Conservation (phyloP, 78 protist species). For the Chrysochromulina parva region DNA sequence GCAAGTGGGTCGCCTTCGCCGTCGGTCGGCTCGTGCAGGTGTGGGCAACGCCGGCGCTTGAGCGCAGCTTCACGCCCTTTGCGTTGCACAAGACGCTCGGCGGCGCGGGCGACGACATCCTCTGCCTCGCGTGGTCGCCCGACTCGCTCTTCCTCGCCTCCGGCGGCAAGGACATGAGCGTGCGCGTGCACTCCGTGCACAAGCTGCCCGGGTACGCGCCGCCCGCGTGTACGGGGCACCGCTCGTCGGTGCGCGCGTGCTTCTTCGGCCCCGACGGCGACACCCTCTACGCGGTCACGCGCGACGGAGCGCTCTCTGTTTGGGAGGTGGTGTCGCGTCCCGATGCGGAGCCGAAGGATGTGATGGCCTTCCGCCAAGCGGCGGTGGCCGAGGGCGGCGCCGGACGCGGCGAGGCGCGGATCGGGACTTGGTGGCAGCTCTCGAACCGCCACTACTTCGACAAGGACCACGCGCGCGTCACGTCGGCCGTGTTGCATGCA, state of each 20-base stretch:
- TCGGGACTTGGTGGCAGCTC: background rate
- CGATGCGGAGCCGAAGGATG: background rate
- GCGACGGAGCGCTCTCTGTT: constrained; percentile 27
- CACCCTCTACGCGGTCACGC: constrained; percentile 20
- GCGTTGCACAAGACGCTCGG: background rate
- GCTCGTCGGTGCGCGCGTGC: background rate
- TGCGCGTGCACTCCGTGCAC: background rate
- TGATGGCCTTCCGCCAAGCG: background rate
- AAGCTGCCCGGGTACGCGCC: background rate
- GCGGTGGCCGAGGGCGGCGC: background rate
- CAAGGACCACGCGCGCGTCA: background rate
- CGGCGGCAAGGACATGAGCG: background rate
- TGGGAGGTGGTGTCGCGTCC: constrained; percentile 5
- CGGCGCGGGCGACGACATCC: constrained; percentile 47
- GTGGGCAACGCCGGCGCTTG: constrained; percentile 34
- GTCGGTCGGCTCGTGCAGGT: constrained; percentile 34
- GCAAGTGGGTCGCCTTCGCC: constrained; percentile 34
- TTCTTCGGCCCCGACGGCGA: background rate
- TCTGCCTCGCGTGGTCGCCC: constrained; percentile 25
- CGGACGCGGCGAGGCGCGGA: background rate
- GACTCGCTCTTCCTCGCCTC: constrained; percentile 24
- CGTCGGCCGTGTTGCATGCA: background rate
- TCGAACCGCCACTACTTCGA: background rate
- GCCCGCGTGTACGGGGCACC: constrained; percentile 12
- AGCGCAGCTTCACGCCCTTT: constrained; percentile 32